Conservation (phyloP, 1,139 yeast species). For the Arxiozyma slooffiae region DNA sequence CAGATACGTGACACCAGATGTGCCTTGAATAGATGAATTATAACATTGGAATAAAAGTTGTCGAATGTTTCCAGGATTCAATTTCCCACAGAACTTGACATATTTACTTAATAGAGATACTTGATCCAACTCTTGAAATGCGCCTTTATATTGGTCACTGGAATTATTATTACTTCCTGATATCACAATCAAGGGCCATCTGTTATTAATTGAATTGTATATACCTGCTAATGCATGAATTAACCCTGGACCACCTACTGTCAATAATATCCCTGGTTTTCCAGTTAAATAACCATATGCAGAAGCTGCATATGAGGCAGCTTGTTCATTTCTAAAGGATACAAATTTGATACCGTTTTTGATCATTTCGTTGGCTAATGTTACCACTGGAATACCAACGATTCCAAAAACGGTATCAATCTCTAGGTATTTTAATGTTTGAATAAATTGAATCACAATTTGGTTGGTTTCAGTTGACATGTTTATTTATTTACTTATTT, state of each 20-base stretch:
- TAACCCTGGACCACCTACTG: conserved; percentile 65
- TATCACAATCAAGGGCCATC: conserved; percentile 50
- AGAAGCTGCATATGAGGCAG: conserved; percentile 64
- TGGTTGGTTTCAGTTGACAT: not conserved
- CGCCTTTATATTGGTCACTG: conserved; percentile 42
- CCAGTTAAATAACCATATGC: conserved; percentile 54
- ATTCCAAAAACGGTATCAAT: conserved; percentile 51
- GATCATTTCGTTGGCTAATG: conserved; percentile 48
- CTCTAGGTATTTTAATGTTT: conserved; percentile 36
- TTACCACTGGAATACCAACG: conserved; percentile 63
- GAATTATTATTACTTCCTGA: conserved; percentile 43
- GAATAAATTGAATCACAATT: not conserved
- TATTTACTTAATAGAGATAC: conserved; percentile 38
- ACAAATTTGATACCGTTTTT: conserved; percentile 44
- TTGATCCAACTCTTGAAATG: conserved; percentile 60
- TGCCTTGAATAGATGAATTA: conserved; percentile 39
- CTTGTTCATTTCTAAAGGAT: conserved; percentile 55
- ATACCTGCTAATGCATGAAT: conserved; percentile 56
- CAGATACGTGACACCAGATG: conserved; percentile 50
- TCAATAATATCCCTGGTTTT: conserved; percentile 51
- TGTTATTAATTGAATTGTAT: conserved; percentile 47
- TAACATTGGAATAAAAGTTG: conserved; percentile 41
- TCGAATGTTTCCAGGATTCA: conserved; percentile 34
- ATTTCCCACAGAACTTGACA: conserved; percentile 43
- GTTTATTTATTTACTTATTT: no score